Percentiles rank a stretch among this genome's conserved stretches.
These are phyloP conservation scores for Boletus rufocinnamomeus DNA, from an alignment of 768 basidiomycete genomes.

Conservation along the genomic window DNA sequence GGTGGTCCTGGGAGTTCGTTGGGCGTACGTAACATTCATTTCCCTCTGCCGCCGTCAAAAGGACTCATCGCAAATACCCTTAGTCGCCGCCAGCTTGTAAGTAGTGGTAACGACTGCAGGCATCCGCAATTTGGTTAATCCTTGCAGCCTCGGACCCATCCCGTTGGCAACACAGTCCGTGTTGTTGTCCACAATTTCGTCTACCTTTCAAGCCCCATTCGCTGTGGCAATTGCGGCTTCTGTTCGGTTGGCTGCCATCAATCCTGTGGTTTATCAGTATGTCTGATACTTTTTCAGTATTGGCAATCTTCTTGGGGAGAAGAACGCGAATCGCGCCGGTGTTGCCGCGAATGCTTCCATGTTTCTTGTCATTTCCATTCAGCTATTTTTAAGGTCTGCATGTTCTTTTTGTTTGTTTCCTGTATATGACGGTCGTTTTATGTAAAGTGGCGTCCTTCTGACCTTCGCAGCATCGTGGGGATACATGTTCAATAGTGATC, in stretches of 20 bases:
- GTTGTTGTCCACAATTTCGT: slow-evolving; percentile 70
- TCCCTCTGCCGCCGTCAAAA: background rate
- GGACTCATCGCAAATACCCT: slow-evolving; percentile 4
- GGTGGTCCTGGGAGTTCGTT: slow-evolving; percentile 97
- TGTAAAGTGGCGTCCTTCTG: slow-evolving; percentile 52
- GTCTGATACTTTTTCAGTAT: slow-evolving; percentile 48
- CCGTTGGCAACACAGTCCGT: slow-evolving; percentile 88
- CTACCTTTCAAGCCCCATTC: slow-evolving; percentile 81
- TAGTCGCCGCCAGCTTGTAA: slow-evolving; percentile 57
- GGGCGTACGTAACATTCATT: slow-evolving; percentile 42
- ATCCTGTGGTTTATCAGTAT: background rate
- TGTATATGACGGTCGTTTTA: background rate
- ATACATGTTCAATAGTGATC: slow-evolving; percentile 72
- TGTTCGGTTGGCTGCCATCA: slow-evolving; percentile 63
- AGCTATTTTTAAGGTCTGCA: slow-evolving; percentile 59
- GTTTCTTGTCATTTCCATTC: slow-evolving; percentile 60
- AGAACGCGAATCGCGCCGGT: slow-evolving; percentile 68
- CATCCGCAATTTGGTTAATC: slow-evolving; percentile 8
- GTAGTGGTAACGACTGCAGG: slow-evolving; percentile 10
- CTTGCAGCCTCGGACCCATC: slow-evolving; percentile 69
- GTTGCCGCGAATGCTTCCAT: slow-evolving; percentile 68
- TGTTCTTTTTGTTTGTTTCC: background rate
- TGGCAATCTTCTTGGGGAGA: slow-evolving; percentile 87
- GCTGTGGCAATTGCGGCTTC: slow-evolving; percentile 80
- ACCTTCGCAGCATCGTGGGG: slow-evolving; percentile 69